These are phyloP conservation scores for Vigna nakashimae DNA, from an alignment of 306 rosid genomes.

Conservation along the genomic window DNA sequence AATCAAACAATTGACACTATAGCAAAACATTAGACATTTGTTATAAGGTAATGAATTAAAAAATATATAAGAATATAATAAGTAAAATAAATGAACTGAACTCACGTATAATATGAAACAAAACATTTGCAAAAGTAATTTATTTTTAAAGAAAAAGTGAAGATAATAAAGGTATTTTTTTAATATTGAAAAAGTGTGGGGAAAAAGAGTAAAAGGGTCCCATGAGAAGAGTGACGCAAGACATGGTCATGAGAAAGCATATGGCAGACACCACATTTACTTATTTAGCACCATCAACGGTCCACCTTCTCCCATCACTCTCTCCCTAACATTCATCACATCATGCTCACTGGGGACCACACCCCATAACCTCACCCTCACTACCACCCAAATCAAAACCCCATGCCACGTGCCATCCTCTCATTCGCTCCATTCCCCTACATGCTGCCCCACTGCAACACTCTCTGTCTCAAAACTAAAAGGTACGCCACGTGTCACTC, in stretches of 20 bases:
- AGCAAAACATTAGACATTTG: too few species aligned
- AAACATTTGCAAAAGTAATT: too few species aligned
- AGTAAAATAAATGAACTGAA: too few species aligned
- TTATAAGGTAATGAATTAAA: too few species aligned
- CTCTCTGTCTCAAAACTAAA: slow-evolving; percentile 58
- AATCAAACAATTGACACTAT: too few species aligned
- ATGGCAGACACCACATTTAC: slow-evolving; percentile 82
- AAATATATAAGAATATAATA: too few species aligned
- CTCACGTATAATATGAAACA: too few species aligned
- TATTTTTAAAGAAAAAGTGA: too few species aligned
- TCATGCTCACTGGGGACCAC: slow-evolving; percentile 49
- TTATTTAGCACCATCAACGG: slow-evolving; percentile 83
- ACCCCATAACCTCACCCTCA: slow-evolving; percentile 35
- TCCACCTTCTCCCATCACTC: not conserved
- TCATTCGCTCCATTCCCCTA: not conserved
- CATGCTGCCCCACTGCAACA: slow-evolving; percentile 36
- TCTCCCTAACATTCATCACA: slow-evolving; percentile 1
- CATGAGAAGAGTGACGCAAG: slow-evolving; percentile 56
- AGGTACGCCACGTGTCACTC: slow-evolving; percentile 66
- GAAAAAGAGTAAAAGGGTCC: slow-evolving; percentile 6
- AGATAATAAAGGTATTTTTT: too few species aligned
- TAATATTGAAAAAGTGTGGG: not conserved
- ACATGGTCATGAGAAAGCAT: slow-evolving; percentile 45
- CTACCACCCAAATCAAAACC: not conserved
- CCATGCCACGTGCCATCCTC: slow-evolving; percentile 47